Percentiles rank a stretch among this genome's conserved stretches.
Conservation (phyloP, 306 rosid genomes). For the Fagus crenata region DNA sequence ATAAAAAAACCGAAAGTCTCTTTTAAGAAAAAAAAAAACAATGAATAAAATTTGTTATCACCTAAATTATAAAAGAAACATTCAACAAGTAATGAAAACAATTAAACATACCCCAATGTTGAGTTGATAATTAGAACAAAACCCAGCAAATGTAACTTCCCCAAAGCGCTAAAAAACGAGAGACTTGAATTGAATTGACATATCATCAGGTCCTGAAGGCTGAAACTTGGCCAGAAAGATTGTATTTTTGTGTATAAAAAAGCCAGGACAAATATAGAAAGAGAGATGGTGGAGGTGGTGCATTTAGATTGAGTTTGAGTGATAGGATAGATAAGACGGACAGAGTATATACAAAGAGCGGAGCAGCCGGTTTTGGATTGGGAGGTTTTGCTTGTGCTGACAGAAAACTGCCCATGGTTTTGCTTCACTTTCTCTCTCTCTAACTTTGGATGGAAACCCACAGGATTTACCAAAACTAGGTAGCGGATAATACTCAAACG, state of each 20-base stretch:
- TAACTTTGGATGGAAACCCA: conserved; percentile 35
- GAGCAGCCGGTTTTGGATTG: conserved; percentile 62
- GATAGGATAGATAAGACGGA: conserved; percentile 7
- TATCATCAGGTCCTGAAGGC: conserved; percentile 1
- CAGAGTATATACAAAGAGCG: conserved; percentile 33
- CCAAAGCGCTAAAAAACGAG: conserved; percentile 12
- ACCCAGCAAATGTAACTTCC: conserved; percentile 22
- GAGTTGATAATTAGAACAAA: conserved; percentile 17
- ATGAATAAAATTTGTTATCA: neutral
- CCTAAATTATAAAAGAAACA: conserved; percentile 4
- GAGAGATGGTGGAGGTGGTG: neutral
- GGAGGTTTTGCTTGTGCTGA: conserved; percentile 45
- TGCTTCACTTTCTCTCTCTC: conserved; percentile 14
- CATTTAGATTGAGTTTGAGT: conserved; percentile 9
- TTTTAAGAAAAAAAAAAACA: neutral
- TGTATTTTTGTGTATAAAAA: neutral
- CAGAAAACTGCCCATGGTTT: conserved; percentile 87
- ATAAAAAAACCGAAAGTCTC: neutral
- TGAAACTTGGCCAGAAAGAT: neutral
- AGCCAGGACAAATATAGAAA: conserved; percentile 8
- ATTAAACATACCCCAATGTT: conserved; percentile 37
- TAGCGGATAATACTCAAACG: no score
- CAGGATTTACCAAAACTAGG: conserved; percentile 47
- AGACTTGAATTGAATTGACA: conserved; percentile 15
- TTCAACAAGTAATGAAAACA: neutral